Conservation (phyloP, 345 rosid genomes). For the Aquilaria malaccensis region DNA sequence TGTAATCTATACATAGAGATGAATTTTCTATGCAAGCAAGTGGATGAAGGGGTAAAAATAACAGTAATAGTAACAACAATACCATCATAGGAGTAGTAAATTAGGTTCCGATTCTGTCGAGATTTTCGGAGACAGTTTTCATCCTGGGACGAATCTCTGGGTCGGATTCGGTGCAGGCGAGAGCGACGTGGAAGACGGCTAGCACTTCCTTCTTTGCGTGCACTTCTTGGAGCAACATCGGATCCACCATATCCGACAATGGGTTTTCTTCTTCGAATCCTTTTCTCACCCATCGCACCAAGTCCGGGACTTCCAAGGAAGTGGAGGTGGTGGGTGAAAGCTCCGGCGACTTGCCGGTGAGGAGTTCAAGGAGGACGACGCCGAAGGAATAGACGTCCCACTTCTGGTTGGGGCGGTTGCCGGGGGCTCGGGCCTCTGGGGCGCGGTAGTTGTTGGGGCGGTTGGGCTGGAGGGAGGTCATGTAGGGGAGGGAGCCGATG, state of each 20-base stretch:
- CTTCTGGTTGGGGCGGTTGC: slow-evolving; percentile 61
- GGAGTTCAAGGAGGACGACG: slow-evolving; percentile 70
- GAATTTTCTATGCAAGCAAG: too few relatives aligned
- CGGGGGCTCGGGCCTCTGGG: slow-evolving; percentile 72
- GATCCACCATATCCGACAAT: slow-evolving; percentile 89
- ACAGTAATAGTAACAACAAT: too few relatives aligned
- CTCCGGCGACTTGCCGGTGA: slow-evolving; percentile 90
- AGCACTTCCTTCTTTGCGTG: slow-evolving; percentile 89
- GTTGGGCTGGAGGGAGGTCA: slow-evolving; percentile 51
- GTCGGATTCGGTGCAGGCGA: slow-evolving; percentile 80
- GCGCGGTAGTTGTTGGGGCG: slow-evolving; percentile 63
- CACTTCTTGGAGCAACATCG: slow-evolving; percentile 76
- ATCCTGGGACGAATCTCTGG: slow-evolving; percentile 88
- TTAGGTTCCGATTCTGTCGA: slow-evolving; percentile 61
- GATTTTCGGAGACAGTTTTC: slow-evolving; percentile 84
- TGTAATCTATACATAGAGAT: not conserved
- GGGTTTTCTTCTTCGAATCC: slow-evolving; percentile 88
- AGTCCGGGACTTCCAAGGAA: slow-evolving; percentile 62
- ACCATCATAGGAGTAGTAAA: too few relatives aligned
- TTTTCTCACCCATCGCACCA: slow-evolving; percentile 88
- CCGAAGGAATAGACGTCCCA: slow-evolving; percentile 92
- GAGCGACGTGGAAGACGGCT: slow-evolving; percentile 79
- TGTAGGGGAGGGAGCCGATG: slow-evolving; percentile 72
- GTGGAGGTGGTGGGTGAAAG: slow-evolving; percentile 58
- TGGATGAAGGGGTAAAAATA: too few relatives aligned